phyloP scores from a whole-genome alignment of 768 basidiomycete species.

The Kwoniella heveanensis region DNA sequence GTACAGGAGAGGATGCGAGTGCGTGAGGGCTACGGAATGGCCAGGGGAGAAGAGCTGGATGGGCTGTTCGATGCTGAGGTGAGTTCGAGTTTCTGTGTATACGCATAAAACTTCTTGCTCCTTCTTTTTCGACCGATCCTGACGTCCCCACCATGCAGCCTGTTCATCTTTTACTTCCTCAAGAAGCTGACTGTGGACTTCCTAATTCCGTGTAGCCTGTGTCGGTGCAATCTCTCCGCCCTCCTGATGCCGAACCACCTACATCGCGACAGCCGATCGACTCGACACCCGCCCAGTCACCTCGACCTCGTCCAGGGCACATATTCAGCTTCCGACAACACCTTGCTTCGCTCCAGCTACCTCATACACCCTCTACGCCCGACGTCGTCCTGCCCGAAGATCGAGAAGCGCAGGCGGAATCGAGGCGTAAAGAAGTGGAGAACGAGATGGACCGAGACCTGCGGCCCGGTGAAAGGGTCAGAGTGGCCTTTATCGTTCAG shows the following conservation, averaged over 20 bases:
- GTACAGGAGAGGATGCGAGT: background rate
- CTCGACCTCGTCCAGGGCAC: conserved; percentile 1
- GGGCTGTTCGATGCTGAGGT: conserved; percentile 20
- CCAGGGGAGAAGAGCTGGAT: conserved; percentile 2
- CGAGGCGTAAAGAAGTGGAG: background rate
- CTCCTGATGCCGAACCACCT: background rate
- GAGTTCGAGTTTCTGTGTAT: background rate
- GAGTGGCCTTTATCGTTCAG: conserved; percentile 39
- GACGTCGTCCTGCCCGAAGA: background rate
- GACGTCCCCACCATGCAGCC: too few species aligned
- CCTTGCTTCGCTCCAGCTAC: conserved; percentile 4
- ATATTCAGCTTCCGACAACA: conserved; percentile 11
- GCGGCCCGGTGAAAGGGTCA: conserved; percentile 25
- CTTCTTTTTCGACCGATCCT: too few species aligned
- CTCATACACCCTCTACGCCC: conserved; percentile 2
- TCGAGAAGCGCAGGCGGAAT: background rate
- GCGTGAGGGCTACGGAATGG: background rate
- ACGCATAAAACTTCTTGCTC: background rate
- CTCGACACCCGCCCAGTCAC: background rate
- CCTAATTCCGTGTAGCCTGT: conserved; percentile 23
- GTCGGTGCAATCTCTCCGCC: conserved; percentile 25
- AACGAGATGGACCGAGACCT: conserved; percentile 24
- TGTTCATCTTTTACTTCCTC: too few species aligned
- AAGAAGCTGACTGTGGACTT: too few species aligned
- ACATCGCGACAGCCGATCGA: background rate